Base-by-base conservation (phyloP, 2,329 filamentous ascomycete species). In the Xylaria sp. region DNA sequence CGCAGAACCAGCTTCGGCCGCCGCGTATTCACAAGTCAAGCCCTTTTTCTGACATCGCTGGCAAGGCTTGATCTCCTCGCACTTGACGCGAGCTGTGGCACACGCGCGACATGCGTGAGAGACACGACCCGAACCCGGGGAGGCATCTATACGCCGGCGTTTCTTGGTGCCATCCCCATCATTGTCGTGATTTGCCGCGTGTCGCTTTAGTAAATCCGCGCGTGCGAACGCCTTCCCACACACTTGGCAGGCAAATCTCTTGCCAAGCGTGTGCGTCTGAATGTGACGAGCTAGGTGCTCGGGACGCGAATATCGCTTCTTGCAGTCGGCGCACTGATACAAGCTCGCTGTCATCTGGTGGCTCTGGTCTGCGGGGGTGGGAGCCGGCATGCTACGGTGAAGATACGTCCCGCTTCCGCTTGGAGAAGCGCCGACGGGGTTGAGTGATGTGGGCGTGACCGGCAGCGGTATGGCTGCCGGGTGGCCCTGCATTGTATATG, bases 11-110 rank as follows among this genome's bases (percentile, higher is more conserved):
- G 79, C 74, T 64, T 82, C 81, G 14, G 78, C 75, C 5, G 78
- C 76, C 3, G 77, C 75, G 66, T 77, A 81, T 62, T 83, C 82
- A 76, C 85, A 88, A 14, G 72, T 75, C 61, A 87, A 69, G 51
- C 83, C 82, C 32, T 85, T 81, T 62, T 79, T 82, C 59, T 82
- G 78, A 70, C 85, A 87, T 34, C 85, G 81, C 19, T 82, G 81
- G 73, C 85, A 88, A 36, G 85, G 85, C 75, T 88, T 87, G 24
- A 79, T 74, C 65, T 88, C 85, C 68, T 86, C 85, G 68, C 85
- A 88, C 71, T 87, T 87, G 53, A 88, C 84, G 21, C 85, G 80
- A 11, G 85, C 85, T 19, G 81, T 75, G 3, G 85, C 85, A 69
- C 85, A 88, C 9, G 83, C 78, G 27, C 82, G 81, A 70, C 85